Evolutionary conservation across 2,329 filamentous ascomycete genomes (phyloP).

Genomic region (Trichophyton mentagrophytes): DNA sequence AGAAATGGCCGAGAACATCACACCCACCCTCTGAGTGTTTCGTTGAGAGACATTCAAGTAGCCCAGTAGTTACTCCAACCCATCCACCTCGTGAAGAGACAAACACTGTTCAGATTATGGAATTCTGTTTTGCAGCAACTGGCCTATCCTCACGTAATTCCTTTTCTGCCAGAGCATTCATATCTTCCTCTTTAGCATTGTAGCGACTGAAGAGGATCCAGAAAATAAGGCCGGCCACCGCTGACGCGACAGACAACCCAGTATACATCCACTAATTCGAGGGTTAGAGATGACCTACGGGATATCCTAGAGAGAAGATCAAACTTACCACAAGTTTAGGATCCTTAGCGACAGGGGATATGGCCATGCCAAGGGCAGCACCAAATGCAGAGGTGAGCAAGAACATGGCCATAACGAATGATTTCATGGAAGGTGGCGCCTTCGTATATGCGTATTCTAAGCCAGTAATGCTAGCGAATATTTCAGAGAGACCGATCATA

Average conservation of each 20-base stretch:
- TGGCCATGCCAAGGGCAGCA: slow-evolving; percentile 47
- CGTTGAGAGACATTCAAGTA: neutral
- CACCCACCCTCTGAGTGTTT: neutral
- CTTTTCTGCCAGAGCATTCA: slow-evolving; percentile 36
- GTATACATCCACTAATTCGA: slow-evolving; percentile 46
- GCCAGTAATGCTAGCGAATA: slow-evolving; percentile 52
- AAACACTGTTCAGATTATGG: neutral
- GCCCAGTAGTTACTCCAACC: neutral
- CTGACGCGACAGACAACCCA: slow-evolving; percentile 41
- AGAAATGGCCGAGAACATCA: no score
- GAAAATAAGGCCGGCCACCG: slow-evolving; percentile 41
- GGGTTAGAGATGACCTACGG: neutral
- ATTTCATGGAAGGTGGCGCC: slow-evolving; percentile 56
- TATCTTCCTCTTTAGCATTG: slow-evolving; percentile 37
- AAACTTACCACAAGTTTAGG: slow-evolving; percentile 42
- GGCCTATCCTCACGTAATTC: slow-evolving; percentile 8
- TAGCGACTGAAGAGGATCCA: slow-evolving; percentile 39
- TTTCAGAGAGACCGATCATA: slow-evolving; percentile 40
- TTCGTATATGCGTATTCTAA: slow-evolving; percentile 66
- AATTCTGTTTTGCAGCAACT: slow-evolving; percentile 7
- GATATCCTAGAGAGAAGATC: neutral
- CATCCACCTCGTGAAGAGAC: neutral
- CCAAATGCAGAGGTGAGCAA: slow-evolving; percentile 47
- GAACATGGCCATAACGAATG: slow-evolving; percentile 45
- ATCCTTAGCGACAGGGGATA: slow-evolving; percentile 49